Percentiles rank a stretch among this genome's conserved stretches.
phyloP scores from a whole-genome alignment of 495 filamentous ascomycete species.

The Oleoguttula mirabilis region DNA sequence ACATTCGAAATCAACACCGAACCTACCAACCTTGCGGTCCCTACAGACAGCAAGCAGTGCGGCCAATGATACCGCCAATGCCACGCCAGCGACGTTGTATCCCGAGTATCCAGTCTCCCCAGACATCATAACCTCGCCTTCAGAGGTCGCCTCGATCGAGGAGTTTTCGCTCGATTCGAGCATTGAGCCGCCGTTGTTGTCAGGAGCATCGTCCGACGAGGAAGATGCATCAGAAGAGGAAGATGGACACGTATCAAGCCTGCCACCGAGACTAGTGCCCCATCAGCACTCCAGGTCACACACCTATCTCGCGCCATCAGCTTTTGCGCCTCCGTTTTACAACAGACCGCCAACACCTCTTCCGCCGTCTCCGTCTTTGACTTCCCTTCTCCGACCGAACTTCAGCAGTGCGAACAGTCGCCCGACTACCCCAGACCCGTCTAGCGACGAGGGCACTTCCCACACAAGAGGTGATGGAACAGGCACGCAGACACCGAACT shows the following conservation, averaged over 20 bases:
- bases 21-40: conserved; percentile 27
- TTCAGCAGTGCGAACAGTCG: conserved; percentile 61
- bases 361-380: conserved; percentile 85
- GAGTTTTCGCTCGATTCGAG: conserved; percentile 22
- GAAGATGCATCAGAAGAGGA: conserved; percentile 13
- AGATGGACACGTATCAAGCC: conserved; percentile 15
- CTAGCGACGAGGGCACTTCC: conserved; percentile 65
- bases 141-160: conserved; percentile 25
- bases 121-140: conserved; percentile 22
- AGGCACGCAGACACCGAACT: conserved; percentile 22
- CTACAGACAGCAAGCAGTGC: conserved; percentile 1
- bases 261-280: conserved; percentile 18
- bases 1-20: conserved; percentile 32
- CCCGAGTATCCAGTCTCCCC: conserved; percentile 12
- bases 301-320: conserved; percentile 24
- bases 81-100: neutral
- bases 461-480: conserved; percentile 24
- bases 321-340: conserved; percentile 36
- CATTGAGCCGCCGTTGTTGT: conserved; percentile 14
- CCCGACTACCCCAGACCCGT: conserved; percentile 82
- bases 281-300: conserved; percentile 23
- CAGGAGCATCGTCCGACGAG: conserved; percentile 10
- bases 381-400: conserved; percentile 76
- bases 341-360: conserved; percentile 49
- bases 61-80: conserved; percentile 4